Evolutionary conservation across 306 rosid genomes (phyloP).

Genomic region (Inga leiocalycina): DNA sequence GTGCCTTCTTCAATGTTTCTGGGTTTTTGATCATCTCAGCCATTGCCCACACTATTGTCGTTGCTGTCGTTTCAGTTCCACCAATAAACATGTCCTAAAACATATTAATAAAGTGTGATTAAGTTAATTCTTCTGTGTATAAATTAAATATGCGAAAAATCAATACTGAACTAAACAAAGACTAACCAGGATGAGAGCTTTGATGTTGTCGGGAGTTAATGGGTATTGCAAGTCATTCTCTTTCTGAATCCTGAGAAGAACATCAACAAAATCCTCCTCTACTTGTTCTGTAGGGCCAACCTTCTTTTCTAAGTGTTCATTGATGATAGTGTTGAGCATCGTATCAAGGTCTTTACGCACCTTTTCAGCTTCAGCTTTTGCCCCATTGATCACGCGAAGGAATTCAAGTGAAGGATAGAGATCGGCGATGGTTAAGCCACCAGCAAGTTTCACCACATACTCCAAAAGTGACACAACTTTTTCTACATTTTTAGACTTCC

Average conservation of each 20-base stretch:
- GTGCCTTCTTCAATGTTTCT: background rate
- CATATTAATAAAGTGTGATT: too few relatives aligned
- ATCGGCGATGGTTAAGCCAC: constrained; percentile 14
- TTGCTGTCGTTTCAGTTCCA: background rate
- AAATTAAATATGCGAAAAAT: too few relatives aligned
- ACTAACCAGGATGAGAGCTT: background rate
- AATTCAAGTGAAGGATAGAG: constrained; percentile 15
- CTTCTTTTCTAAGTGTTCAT: background rate
- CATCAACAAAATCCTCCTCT: background rate
- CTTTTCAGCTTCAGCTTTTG: background rate
- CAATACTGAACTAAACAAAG: background rate
- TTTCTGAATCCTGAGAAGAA: background rate
- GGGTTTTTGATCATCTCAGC: background rate
- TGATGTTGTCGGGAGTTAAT: background rate
- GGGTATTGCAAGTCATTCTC: background rate
- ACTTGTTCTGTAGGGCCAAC: background rate
- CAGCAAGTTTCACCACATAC: background rate
- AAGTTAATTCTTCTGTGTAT: too few relatives aligned
- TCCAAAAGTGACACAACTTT: background rate
- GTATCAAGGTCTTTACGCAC: background rate
- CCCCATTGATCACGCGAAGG: background rate
- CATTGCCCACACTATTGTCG: background rate
- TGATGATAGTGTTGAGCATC: background rate
- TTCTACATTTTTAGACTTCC: background rate
- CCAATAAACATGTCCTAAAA: background rate